phyloP scores from a whole-genome alignment of 352 stramenopile genomes.

The Peronospora farinosa region DNA sequence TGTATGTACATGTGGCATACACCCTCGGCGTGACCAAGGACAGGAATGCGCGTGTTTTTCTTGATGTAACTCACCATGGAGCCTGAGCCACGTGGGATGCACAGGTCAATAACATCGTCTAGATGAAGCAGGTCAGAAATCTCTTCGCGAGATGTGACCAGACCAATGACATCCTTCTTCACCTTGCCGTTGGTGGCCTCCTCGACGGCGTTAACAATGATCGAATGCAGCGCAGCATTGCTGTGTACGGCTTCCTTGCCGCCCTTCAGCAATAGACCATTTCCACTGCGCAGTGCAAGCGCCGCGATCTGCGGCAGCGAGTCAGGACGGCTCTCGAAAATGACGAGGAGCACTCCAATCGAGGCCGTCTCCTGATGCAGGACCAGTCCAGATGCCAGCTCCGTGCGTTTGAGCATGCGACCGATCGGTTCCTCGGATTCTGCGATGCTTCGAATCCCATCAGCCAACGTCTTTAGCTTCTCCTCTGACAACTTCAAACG shows the following conservation, averaged over 20 bases:
- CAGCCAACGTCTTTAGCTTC: slow-evolving; percentile 92
- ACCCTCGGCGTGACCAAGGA: slow-evolving; percentile 96
- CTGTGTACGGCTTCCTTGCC: slow-evolving; percentile 92
- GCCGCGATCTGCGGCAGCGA: slow-evolving; percentile 94
- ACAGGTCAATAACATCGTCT: slow-evolving; percentile 96
- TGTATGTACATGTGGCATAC: slow-evolving; percentile 99
- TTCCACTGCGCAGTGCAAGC: slow-evolving; percentile 92
- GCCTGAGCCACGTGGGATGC: slow-evolving; percentile 95
- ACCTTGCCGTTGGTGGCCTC: slow-evolving; percentile 83
- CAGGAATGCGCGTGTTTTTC: slow-evolving; percentile 94
- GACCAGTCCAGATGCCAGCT: slow-evolving; percentile 89
- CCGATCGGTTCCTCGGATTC: slow-evolving; percentile 70
- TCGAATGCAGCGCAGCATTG: slow-evolving; percentile 89
- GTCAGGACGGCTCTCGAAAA: slow-evolving; percentile 97
- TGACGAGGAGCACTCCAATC: slow-evolving; percentile 97
- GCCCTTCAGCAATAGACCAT: slow-evolving; percentile 95
- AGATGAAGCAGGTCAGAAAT: slow-evolving; percentile 90
- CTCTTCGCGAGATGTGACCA: slow-evolving; percentile 93
- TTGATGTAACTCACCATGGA: slow-evolving; percentile 96
- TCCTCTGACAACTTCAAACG: slow-evolving; percentile 84
- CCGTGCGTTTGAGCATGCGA: slow-evolving; percentile 70
- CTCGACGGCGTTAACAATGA: slow-evolving; percentile 92
- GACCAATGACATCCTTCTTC: slow-evolving; percentile 88
- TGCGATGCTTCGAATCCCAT: slow-evolving; percentile 92
- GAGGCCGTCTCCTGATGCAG: slow-evolving; percentile 92